Conservation (phyloP, 306 rosid genomes). For the Nissolia schottii region DNA sequence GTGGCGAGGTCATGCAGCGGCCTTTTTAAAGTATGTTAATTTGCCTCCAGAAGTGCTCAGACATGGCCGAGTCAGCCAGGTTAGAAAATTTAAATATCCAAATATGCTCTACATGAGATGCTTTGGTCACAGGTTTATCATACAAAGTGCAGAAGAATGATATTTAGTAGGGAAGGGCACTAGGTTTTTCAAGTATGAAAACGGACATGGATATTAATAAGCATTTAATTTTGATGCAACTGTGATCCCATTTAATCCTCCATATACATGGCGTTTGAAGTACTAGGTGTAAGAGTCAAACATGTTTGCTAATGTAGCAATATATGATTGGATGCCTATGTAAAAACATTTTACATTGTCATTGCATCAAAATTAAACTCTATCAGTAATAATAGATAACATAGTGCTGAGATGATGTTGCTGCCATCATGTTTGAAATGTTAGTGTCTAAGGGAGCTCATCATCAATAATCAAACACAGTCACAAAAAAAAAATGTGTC, state of each 20-base stretch:
- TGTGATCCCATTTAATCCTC: too few species aligned
- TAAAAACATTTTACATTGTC: too few species aligned
- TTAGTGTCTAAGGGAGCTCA: not conserved
- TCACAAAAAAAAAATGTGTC: not conserved
- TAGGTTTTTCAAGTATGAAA: not conserved
- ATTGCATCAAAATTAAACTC: too few species aligned
- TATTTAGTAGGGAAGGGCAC: not conserved
- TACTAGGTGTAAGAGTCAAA: too few species aligned
- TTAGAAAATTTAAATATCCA: slow-evolving; percentile 30
- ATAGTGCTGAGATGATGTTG: not conserved
- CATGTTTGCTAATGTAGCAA: too few species aligned
- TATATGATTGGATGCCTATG: too few species aligned
- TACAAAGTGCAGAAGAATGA: slow-evolving; percentile 7
- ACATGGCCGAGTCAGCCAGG: slow-evolving; percentile 90
- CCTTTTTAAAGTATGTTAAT: slow-evolving; percentile 66
- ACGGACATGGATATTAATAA: not conserved
- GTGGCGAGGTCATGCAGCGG: slow-evolving; percentile 97
- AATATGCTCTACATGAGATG: slow-evolving; percentile 11
- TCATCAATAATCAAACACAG: not conserved
- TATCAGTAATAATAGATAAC: not conserved
- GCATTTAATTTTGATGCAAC: too few species aligned
- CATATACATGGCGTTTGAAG: too few species aligned
- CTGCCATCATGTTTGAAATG: not conserved
- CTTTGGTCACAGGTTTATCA: not conserved
- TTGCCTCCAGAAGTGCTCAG: slow-evolving; percentile 76